Base-by-base conservation (phyloP, 2,329 filamentous ascomycete species). In the Sporothrix euskadiensis region DNA sequence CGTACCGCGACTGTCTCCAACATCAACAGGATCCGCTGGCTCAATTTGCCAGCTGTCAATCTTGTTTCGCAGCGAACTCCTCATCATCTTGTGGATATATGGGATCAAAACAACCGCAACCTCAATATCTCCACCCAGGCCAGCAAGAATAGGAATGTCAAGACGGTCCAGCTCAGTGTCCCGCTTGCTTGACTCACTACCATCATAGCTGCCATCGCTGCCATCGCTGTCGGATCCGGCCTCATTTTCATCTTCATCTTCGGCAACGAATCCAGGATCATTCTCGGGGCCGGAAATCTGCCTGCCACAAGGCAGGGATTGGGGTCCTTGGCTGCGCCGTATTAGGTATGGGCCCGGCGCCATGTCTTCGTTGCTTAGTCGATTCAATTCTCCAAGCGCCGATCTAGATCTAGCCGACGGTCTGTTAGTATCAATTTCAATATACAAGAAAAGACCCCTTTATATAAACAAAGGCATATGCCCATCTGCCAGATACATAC, bases 101-200 rank as follows among this genome's bases (percentile, higher is more conserved):
- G 78, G 78, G 26, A 79, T 78, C 39, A 79, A 69, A 57, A 72
- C 76, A 0, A 77, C 77, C 1, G 78, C 78, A 1, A 79, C 75
- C 4, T 70, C 73, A 16, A 78, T 69, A 35, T 79, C 76, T 3
- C 77, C 76, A 35, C 77, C 75, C 7, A 79, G 74, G 0, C 76
- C 77, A 1, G 76, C 75, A 59, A 78, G 76, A 14, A 79, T 74
- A 8, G 76, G 74, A 0, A 74, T 75, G 56, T 79, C 78, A 12
- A 79, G 63, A 16, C 76, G 77, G 41, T 76, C 78, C 32, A 77
- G 75, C 30, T 77, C 75, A 5, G 8, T 35, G 3, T 19, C 16
- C 16, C 7, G 30, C 14, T 35, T 30, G n/a, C 52, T 56, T 10
- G 12, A 22, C 10, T 56, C 52, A 26, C 52, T 56, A 8, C 26